Percentiles rank a stretch among this genome's conserved stretches.
phyloP scores from a whole-genome alignment of 495 filamentous ascomycete species.

The Neurospora sp. region DNA sequence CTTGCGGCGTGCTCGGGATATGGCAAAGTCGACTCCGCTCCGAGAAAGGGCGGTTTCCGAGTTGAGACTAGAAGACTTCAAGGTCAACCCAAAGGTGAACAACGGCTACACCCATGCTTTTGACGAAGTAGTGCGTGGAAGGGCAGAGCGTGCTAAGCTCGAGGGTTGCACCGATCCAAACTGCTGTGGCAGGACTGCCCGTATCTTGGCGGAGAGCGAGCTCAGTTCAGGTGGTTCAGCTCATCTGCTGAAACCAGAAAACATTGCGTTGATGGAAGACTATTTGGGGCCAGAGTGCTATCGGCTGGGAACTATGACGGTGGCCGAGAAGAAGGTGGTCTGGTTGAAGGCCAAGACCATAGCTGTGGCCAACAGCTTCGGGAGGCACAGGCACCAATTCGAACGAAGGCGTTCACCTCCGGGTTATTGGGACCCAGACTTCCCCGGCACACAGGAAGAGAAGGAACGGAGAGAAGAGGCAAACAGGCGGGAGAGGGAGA shows the following conservation, averaged over 20 bases:
- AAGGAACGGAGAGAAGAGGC: constrained; percentile 52
- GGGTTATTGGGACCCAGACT: constrained; percentile 83
- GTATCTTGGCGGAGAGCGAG: constrained; percentile 47
- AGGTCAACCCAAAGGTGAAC: constrained; percentile 66
- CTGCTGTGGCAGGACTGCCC: constrained; percentile 70
- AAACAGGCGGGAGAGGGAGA: constrained; percentile 43
- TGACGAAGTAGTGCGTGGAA: constrained; percentile 62
- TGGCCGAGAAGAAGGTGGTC: constrained; percentile 42
- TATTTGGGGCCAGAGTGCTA: constrained; percentile 54
- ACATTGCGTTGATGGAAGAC: constrained; percentile 50
- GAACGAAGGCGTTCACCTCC: constrained; percentile 61
- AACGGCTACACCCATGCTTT: constrained; percentile 67
- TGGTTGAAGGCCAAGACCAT: constrained; percentile 58
- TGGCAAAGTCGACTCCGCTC: constrained; percentile 29
- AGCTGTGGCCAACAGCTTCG: constrained; percentile 57
- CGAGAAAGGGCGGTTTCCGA: constrained; percentile 42
- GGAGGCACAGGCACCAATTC: constrained; percentile 68
- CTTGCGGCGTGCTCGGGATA: neutral
- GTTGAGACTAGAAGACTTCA: constrained; percentile 62
- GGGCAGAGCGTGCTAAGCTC: constrained; percentile 62
- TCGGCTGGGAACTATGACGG: constrained; percentile 35
- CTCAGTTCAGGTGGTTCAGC: constrained; percentile 21
- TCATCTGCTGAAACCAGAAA: constrained; percentile 25
- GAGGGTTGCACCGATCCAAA: constrained; percentile 64
- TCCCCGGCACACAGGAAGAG: constrained; percentile 75